These are phyloP conservation scores for Xerocomus amazonicus DNA, from an alignment of 1,284 basidiomycete genomes.

Conservation along the genomic window DNA sequence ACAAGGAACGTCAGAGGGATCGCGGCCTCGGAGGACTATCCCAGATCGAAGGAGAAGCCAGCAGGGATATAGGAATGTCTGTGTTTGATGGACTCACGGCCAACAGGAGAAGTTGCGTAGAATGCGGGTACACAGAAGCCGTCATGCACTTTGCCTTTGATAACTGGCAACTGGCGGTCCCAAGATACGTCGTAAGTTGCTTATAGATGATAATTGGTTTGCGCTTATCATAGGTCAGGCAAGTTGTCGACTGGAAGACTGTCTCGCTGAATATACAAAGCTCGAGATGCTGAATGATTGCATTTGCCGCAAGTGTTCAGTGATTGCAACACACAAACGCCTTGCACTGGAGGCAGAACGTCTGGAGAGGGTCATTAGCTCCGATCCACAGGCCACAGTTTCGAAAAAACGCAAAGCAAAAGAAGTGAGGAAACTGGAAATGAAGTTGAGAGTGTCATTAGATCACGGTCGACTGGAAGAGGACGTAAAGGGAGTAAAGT, in stretches of 20 bases:
- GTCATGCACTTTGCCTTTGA: slow-evolving; percentile 86
- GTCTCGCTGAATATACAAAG: slow-evolving; percentile 78
- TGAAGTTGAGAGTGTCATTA: slow-evolving; percentile 59
- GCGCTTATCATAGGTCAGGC: slow-evolving; percentile 34
- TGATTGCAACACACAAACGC: slow-evolving; percentile 64
- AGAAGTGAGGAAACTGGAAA: slow-evolving; percentile 63
- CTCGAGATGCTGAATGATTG: slow-evolving; percentile 81
- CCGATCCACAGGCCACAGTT: slow-evolving; percentile 42
- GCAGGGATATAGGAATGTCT: slow-evolving; percentile 51
- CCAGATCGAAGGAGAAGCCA: slow-evolving; percentile 31
- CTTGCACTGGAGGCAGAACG: slow-evolving; percentile 56
- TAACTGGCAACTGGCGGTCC: slow-evolving; percentile 76
- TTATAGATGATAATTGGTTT: not conserved
- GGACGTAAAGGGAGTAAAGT: slow-evolving; percentile 68
- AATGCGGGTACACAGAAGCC: slow-evolving; percentile 84
- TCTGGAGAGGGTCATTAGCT: slow-evolving; percentile 45
- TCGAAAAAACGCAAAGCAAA: slow-evolving; percentile 72
- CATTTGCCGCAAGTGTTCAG: slow-evolving; percentile 77
- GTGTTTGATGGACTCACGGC: slow-evolving; percentile 83
- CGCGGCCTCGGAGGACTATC: slow-evolving; percentile 59
- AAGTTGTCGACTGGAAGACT: slow-evolving; percentile 65
- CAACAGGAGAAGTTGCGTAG: slow-evolving; percentile 74
- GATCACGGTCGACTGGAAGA: slow-evolving; percentile 76
- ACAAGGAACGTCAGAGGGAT: slow-evolving; percentile 62
- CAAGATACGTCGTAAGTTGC: slow-evolving; percentile 50